Evolutionary conservation across 2,329 filamentous ascomycete species (phyloP), one percentile per base, ranked within the genome.

Genomic region (Capronia coronata): DNA sequence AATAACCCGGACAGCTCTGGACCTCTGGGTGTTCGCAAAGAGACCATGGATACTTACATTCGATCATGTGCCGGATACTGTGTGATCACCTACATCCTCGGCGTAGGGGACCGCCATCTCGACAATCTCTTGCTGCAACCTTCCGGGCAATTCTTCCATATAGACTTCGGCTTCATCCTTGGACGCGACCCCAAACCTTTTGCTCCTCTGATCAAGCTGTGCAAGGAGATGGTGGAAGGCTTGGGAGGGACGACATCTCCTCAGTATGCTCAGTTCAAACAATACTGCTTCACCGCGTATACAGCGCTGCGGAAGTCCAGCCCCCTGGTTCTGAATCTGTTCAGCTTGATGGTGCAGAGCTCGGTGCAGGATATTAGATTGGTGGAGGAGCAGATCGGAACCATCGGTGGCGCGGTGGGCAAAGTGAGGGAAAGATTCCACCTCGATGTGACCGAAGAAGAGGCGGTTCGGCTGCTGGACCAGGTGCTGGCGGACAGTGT

Each of bases 161-260:
- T 91, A 23, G 93, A 98, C 67, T 98, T 98, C 62, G 93, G 94
- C 35, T 98, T 94, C 68, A 98, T 98, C 55, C 83, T 98, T 1
- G 93, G 93, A 14, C 86, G 93, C 34, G 93, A 98, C 60, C 93
- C 93, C 0, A 98, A 98, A 64, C 93, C 93, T 0, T 97, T 98
- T 64, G 91, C 93, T 0, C 93, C 93, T 0, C 82, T 91, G 45
- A 95, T 98, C 84, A 98, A 98, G 68, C 80, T 98, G 7, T 91
- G 86, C 64, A 91, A 90, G 61, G 91, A 98, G 64, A 98, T 98
- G 93, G 87, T 97, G 2, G 93, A 98, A 63, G 93, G 90, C 55
- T 96, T 98, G 88, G 94, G 94, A 34, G 93, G 93, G 10, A 77
- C 83, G 6, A 77, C 78, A 27, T 88, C 86, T 2, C 80, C 86